These are phyloP conservation scores for Catharanthus roseus DNA, from an alignment of 257 asterid genomes.

Conservation along the genomic window DNA sequence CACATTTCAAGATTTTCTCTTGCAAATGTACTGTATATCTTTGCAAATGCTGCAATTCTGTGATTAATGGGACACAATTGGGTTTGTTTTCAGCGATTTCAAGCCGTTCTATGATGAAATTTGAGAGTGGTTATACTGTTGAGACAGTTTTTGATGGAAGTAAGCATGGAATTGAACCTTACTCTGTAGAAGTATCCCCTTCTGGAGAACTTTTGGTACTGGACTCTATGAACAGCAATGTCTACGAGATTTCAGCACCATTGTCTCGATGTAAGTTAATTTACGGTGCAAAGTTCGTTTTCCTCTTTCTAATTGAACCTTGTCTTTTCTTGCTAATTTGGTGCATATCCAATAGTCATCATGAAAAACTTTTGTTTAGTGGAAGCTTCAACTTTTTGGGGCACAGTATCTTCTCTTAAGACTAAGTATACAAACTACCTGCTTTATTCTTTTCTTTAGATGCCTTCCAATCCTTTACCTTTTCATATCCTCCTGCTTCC, in stretches of 20 bases:
- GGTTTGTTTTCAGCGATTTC: constrained; percentile 44
- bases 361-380: constrained; percentile 37
- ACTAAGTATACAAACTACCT: constrained; percentile 4
- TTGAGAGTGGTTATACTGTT: constrained; percentile 83
- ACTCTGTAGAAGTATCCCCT: constrained; percentile 60
- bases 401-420: constrained; percentile 15
- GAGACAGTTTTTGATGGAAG: constrained; percentile 99
- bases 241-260: constrained; percentile 77
- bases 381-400: constrained; percentile 38
- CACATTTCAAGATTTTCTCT: constrained; percentile 20
- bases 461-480: constrained; percentile 17
- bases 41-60: constrained; percentile 9
- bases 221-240: constrained; percentile 81
- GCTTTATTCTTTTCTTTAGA: constrained; percentile 41
- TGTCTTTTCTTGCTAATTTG: constrained; percentile 34
- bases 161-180: constrained; percentile 82
- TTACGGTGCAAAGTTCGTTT: not conserved
- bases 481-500: not conserved
- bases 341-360: constrained; percentile 25
- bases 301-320: not conserved
- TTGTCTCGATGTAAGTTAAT: constrained; percentile 69
- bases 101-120: constrained; percentile 90
- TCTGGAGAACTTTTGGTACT: constrained; percentile 67
- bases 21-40: not conserved
- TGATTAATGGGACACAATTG: constrained; percentile 11